Percentiles rank a stretch among this genome's conserved stretches.
phyloP scores from a whole-genome alignment of 495 filamentous ascomycete genomes.

The Talaromyces wortmannii region DNA sequence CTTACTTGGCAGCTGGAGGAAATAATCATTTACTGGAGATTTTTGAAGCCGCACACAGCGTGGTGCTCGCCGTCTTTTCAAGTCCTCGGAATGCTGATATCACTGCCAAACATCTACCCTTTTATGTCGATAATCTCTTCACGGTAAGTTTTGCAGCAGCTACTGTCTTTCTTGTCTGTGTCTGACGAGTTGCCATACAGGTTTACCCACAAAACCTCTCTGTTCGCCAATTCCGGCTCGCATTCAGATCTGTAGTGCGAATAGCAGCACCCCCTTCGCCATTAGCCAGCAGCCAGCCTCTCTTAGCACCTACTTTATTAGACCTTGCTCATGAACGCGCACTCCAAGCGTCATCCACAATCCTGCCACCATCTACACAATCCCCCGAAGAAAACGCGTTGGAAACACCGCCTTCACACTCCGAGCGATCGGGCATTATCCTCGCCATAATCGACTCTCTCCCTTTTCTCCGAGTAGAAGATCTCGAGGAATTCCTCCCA shows the following conservation, averaged over 20 bases:
- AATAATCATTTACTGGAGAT: constrained; percentile 62
- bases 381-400: constrained; percentile 16
- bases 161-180: background rate
- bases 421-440: constrained; percentile 74
- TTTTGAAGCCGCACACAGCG: constrained; percentile 88
- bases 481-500: constrained; percentile 73
- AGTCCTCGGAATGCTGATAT: constrained; percentile 69
- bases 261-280: constrained; percentile 78
- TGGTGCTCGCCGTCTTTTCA: constrained; percentile 76
- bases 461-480: constrained; percentile 59
- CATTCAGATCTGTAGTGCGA: constrained; percentile 82
- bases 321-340: constrained; percentile 74
- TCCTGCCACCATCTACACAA: constrained; percentile 31
- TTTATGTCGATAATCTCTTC: constrained; percentile 82
- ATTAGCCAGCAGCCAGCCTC: constrained; percentile 61
- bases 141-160: constrained; percentile 29
- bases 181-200: constrained; percentile 15
- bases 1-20: constrained; percentile 65
- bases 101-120: constrained; percentile 67
- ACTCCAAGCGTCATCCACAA: constrained; percentile 42
- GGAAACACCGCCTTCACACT: constrained; percentile 40
- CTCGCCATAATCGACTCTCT: constrained; percentile 80
- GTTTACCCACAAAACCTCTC: constrained; percentile 81
- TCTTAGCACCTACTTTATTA: constrained; percentile 70
- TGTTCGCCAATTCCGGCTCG: constrained; percentile 83